Percentiles rank a stretch among this genome's conserved stretches.
Conservation (phyloP, 73 alveolate genomes). For the Tetrahymena borealis region DNA sequence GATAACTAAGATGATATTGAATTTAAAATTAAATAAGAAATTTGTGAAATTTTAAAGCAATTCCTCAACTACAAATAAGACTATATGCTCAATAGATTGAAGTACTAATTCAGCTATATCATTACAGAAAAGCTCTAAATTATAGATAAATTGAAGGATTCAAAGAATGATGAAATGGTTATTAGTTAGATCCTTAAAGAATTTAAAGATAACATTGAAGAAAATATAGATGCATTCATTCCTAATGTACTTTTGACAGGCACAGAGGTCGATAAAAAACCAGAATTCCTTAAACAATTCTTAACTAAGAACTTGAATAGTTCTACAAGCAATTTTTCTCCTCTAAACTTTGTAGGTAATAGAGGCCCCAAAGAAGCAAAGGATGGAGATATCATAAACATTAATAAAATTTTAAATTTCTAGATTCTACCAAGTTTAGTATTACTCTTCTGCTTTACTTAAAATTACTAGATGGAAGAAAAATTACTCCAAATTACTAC, state of each 20-base stretch:
- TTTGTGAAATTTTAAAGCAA: slow-evolving; percentile 23
- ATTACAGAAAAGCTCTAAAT: not conserved
- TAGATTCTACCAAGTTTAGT: slow-evolving; percentile 26
- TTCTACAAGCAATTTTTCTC: not conserved
- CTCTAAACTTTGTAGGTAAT: slow-evolving; percentile 10
- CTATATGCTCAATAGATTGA: slow-evolving; percentile 14
- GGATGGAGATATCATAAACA: slow-evolving; percentile 31
- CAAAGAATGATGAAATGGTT: not conserved
- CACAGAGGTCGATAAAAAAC: slow-evolving; percentile 37
- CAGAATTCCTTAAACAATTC: slow-evolving; percentile 8
- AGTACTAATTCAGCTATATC: slow-evolving; percentile 8
- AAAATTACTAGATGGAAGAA: slow-evolving; percentile 17
- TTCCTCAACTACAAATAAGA: slow-evolving; percentile 33
- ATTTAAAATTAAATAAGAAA: slow-evolving; percentile 26
- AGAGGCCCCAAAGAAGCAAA: slow-evolving; percentile 2
- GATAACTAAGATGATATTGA: slow-evolving; percentile 26
- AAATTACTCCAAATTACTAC: slow-evolving; percentile 12
- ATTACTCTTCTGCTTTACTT: slow-evolving; percentile 27
- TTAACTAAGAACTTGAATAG: not conserved
- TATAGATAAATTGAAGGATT: not conserved
- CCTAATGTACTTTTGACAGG: slow-evolving; percentile 26
- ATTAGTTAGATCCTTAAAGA: not conserved
- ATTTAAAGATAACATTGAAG: not conserved
- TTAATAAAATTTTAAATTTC: slow-evolving; percentile 25
- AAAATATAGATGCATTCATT: slow-evolving; percentile 15